Conservation (phyloP, 139 green algal genomes). For the Volvox africanus region DNA sequence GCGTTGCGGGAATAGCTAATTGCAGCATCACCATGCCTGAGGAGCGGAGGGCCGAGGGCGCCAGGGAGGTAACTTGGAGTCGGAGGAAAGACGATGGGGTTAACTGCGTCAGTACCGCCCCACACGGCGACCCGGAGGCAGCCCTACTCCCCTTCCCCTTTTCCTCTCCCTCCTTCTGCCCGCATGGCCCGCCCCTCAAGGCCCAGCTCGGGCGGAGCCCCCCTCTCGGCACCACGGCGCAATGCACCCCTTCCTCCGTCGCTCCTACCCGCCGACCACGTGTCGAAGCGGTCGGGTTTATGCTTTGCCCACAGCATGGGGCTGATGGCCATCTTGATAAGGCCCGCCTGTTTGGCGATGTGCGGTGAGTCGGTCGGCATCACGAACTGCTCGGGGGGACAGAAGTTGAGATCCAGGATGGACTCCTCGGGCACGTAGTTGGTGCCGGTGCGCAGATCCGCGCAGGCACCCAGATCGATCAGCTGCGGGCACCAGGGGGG, state of each 20-base stretch:
- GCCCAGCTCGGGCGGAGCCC: no score
- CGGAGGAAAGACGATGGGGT: not conserved
- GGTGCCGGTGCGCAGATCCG: conserved; percentile 88
- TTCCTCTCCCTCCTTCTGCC: not conserved
- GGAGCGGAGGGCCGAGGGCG: not conserved
- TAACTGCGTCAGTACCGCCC: no score
- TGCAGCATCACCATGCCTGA: conserved; percentile 71
- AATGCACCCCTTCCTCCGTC: no score
- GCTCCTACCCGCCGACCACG: conserved; percentile 72
- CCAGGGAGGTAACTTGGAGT: not conserved
- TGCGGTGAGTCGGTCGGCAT: conserved; percentile 85
- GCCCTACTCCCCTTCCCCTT: not conserved
- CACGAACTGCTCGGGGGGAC: conserved; percentile 89
- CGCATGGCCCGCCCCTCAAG: no score
- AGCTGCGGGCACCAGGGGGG: conserved; percentile 54
- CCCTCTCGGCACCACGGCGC: no score
- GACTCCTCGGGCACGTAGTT: conserved; percentile 92
- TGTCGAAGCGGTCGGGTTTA: conserved; percentile 94
- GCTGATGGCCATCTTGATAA: conserved; percentile 73
- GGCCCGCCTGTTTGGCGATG: conserved; percentile 65
- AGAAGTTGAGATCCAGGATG: conserved; percentile 92
- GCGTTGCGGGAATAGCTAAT: conserved; percentile 80
- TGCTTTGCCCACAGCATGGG: conserved; percentile 91
- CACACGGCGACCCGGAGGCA: not conserved
- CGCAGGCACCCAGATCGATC: conserved; percentile 74